Evolutionary conservation across 2,329 filamentous ascomycete genomes (phyloP), one percentile per base, ranked within the genome.

Genomic region (Fusarium sambucinum): DNA sequence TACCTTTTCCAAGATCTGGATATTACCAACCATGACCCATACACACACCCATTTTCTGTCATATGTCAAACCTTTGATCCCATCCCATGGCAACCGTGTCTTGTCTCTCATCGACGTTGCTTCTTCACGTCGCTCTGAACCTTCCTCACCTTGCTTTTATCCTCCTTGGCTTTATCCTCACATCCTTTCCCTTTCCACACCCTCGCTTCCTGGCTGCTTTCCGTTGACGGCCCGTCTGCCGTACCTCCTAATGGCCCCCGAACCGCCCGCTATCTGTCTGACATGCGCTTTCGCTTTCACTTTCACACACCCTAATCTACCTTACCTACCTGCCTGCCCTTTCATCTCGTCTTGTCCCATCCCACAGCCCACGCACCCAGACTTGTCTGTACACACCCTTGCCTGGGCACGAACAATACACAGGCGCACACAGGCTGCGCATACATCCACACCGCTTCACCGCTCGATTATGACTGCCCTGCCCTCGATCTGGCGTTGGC

Each of bases 21-120:
- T 44, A 21, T 42, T 40, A 50, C 54, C 41, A 46, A 35, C 44
- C 19, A 55, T 55, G n/a, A 37, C 16, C 44, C 44, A 29, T 35
- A 40, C 16, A 32, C 40, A 60, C 58, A 44, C 51, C 46, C 38
- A 46, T 44, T 50, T 45, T 56, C 48, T 69, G 44, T 69, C 65
- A 66, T 52, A 68, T 69, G 55, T 70, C 66, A 69, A 60, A 60
- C 50, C 33, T 62, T 47, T 44, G 41, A 59, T 51, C 63, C 59
- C 50, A 57, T 68, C 58, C 66, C 50, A 42, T 17, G 41, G 51
- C 55, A 59, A 70, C 59, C 68, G 57, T 69, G 59, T 55, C 35
- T 38, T 38, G 63, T 69, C 65, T 68, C 71, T 73, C 69, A 73
- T 73, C 71, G 68, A 73, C 65, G 67, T 73, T 73, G 60, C 71